A percentile compares a stretch with the other conserved stretches of the same genome.
Evolutionary conservation across 768 basidiomycete genomes (phyloP).

Genomic region (Filobasidium floriforme): DNA sequence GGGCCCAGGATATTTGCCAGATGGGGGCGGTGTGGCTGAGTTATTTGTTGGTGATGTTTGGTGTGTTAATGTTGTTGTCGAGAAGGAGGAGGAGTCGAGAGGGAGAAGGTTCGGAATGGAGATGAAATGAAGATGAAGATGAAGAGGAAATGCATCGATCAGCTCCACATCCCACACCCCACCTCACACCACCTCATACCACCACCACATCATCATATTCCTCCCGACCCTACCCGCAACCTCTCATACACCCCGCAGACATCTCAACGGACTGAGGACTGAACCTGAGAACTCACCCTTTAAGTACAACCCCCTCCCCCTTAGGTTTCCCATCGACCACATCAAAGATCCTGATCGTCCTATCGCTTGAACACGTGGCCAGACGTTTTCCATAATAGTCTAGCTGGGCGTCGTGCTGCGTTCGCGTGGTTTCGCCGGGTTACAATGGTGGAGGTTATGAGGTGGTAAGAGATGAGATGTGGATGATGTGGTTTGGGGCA

Average conservation of each 20-base stretch:
- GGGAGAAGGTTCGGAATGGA: too few species aligned
- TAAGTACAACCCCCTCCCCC: slow-evolving; percentile 44
- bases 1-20: slow-evolving; percentile 97
- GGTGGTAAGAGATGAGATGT: not conserved
- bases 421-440: too few species aligned
- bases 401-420: slow-evolving; percentile 93
- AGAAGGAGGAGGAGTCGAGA: not conserved
- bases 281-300: slow-evolving; percentile 35
- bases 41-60: not conserved
- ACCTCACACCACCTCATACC: too few species aligned
- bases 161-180: too few species aligned
- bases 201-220: too few species aligned
- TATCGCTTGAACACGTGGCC: slow-evolving; percentile 92
- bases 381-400: slow-evolving; percentile 97
- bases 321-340: slow-evolving; percentile 72
- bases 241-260: too few species aligned
- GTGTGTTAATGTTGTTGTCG: not conserved
- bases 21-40: slow-evolving; percentile 94
- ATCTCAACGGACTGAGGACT: too few species aligned
- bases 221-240: too few species aligned
- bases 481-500: too few species aligned
- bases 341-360: slow-evolving; percentile 90
- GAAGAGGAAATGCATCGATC: too few species aligned
- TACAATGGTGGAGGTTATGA: too few species aligned
- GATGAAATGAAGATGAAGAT: too few species aligned